These are phyloP conservation scores for Acrocalymma vagum DNA, from an alignment of 2,329 filamentous ascomycete genomes.

Conservation along the genomic window DNA sequence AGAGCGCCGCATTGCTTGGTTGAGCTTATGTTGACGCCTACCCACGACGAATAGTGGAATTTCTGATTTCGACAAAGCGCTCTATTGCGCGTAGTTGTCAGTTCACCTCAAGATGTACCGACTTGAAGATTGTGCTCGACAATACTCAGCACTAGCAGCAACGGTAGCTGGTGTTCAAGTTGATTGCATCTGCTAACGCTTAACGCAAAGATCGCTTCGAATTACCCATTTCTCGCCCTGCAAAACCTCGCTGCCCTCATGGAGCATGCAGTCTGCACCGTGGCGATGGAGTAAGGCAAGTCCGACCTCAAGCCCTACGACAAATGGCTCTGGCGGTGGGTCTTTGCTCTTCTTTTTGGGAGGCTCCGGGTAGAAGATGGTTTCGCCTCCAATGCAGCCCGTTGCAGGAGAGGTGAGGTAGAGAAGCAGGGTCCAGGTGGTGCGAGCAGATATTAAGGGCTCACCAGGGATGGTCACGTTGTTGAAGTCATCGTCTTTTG, in stretches of 20 bases:
- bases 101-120: too few species aligned
- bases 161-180: not conserved
- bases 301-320: constrained; percentile 80
- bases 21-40: too few species aligned
- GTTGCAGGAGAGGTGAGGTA: constrained; percentile 81
- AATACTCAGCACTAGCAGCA: too few species aligned
- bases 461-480: constrained; percentile 64
- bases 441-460: constrained; percentile 64
- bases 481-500: constrained; percentile 90
- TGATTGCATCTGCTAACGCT: constrained; percentile 49
- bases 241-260: constrained; percentile 82
- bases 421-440: constrained; percentile 90
- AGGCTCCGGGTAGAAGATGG: constrained; percentile 81
- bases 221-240: constrained; percentile 92
- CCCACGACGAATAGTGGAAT: too few species aligned
- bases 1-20: too few species aligned
- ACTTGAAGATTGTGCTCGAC: too few species aligned
- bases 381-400: constrained; percentile 85
- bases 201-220: constrained; percentile 80
- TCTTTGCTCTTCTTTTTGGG: constrained; percentile 52
- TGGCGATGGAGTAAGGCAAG: constrained; percentile 88
- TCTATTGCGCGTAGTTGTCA: too few species aligned
- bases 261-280: constrained; percentile 86
- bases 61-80: too few species aligned
- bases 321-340: constrained; percentile 67